Conservation (phyloP, 139 green algal genomes). For the Haematococcus lacustris region DNA sequence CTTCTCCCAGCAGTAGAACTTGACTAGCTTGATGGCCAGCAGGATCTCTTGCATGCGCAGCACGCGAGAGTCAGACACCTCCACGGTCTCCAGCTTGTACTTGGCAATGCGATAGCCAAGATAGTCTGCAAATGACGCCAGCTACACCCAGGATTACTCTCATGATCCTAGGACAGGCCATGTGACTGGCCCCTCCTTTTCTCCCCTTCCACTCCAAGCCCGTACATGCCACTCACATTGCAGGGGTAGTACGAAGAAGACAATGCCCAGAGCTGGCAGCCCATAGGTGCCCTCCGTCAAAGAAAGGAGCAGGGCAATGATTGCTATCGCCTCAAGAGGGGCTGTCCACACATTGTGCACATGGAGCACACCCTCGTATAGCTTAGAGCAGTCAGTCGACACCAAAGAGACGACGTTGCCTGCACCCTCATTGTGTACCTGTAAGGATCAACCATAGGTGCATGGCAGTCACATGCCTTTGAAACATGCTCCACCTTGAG, state of each 20-base stretch:
- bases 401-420: conserved; percentile 50
- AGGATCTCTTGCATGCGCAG: conserved; percentile 43
- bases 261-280: conserved; percentile 41
- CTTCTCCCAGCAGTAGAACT: conserved; percentile 61
- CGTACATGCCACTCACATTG: conserved; percentile 14
- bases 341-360: conserved; percentile 60
- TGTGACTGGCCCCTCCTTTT: neutral
- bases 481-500: no score
- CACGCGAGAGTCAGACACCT: conserved; percentile 44
- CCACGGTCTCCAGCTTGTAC: conserved; percentile 48
- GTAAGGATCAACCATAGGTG: no score
- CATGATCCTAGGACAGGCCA: no score
- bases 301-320: conserved; percentile 48
- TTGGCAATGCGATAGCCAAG: conserved; percentile 46
- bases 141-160: no score
- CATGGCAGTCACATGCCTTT: no score
- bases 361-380: conserved; percentile 52
- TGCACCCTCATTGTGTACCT: conserved; percentile 9
- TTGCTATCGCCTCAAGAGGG: conserved; percentile 44
- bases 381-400: conserved; percentile 54
- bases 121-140: conserved; percentile 42
- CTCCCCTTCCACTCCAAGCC: no score
- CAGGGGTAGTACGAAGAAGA: conserved; percentile 34
- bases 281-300: conserved; percentile 41
- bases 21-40: conserved; percentile 61